Evolutionary conservation across 2,329 filamentous ascomycete species (phyloP).

Genomic region (Claviceps pusilla): DNA sequence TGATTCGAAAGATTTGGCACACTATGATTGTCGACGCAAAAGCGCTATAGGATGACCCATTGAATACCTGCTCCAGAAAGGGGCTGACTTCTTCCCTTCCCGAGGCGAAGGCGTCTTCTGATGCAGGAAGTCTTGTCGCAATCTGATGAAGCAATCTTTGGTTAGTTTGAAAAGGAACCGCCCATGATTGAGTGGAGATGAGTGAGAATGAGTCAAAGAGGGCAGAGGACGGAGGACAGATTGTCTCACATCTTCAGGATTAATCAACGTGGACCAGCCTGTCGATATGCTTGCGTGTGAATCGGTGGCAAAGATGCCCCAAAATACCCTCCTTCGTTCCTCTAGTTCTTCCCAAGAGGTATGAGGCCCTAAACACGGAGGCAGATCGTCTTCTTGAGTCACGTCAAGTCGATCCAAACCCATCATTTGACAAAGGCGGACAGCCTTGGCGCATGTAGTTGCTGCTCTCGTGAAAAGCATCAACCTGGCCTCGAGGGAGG

Average conservation of each 20-base stretch:
- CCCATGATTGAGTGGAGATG: neutral
- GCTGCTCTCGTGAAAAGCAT: constrained; percentile 78
- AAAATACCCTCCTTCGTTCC: constrained; percentile 73
- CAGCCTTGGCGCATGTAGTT: constrained; percentile 59
- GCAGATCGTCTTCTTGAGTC: constrained; percentile 41
- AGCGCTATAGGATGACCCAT: constrained; percentile 47
- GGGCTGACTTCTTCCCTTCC: constrained; percentile 48
- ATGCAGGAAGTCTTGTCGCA: constrained; percentile 62
- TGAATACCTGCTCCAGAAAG: constrained; percentile 49
- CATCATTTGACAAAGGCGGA: constrained; percentile 67
- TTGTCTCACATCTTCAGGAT: constrained; percentile 47
- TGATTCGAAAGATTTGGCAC: constrained; percentile 65
- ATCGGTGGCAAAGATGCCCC: constrained; percentile 71
- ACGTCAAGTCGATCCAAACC: constrained; percentile 67
- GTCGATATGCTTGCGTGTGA: constrained; percentile 78
- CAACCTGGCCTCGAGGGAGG: constrained; percentile 66
- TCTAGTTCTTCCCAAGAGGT: constrained; percentile 63
- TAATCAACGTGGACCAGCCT: constrained; percentile 74
- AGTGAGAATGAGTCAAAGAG: neutral
- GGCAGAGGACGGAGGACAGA: neutral
- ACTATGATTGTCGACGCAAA: constrained; percentile 61
- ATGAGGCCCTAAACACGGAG: constrained; percentile 58
- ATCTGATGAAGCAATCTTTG: constrained; percentile 28
- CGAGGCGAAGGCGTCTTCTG: constrained; percentile 59
- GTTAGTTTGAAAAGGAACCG: neutral